Evolutionary conservation across 176 grass and related monocot genomes (phyloP).

Genomic region (Alloteropsis semialata): DNA sequence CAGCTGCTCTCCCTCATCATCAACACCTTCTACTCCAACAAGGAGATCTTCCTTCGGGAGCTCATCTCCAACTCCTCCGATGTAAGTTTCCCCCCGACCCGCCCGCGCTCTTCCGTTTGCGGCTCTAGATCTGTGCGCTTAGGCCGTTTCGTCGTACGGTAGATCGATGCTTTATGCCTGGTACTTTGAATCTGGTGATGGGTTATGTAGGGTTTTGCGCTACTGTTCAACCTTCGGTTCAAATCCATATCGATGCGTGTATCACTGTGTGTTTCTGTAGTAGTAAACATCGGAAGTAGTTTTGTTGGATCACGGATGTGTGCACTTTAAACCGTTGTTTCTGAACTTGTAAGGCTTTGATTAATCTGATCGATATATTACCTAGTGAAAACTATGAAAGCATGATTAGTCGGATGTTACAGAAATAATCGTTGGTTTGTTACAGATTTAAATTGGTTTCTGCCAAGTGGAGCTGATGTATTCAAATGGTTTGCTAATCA

Average conservation of each 20-base stretch:
- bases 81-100: conserved; percentile 30
- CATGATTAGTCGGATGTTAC: background rate
- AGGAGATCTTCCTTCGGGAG: conserved; percentile 98
- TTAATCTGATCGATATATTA: background rate
- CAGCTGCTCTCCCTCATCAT: conserved; percentile 92
- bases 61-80: conserved; percentile 89
- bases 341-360: background rate
- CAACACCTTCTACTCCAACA: conserved; percentile 99
- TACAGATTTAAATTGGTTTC: too few species aligned
- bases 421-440: too few species aligned
- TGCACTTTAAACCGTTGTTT: too few species aligned
- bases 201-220: background rate
- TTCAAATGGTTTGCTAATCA: too few species aligned
- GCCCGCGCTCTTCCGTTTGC: background rate
- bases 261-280: background rate
- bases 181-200: background rate
- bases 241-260: background rate
- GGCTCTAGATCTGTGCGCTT: background rate
- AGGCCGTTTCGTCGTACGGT: background rate
- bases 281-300: background rate
- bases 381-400: too few species aligned
- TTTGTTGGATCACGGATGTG: background rate
- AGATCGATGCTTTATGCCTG: background rate
- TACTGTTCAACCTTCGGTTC: background rate
- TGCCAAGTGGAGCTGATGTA: too few species aligned